Conservation (phyloP, 352 stramenopile species). For the Globisporangium cederbergense region DNA sequence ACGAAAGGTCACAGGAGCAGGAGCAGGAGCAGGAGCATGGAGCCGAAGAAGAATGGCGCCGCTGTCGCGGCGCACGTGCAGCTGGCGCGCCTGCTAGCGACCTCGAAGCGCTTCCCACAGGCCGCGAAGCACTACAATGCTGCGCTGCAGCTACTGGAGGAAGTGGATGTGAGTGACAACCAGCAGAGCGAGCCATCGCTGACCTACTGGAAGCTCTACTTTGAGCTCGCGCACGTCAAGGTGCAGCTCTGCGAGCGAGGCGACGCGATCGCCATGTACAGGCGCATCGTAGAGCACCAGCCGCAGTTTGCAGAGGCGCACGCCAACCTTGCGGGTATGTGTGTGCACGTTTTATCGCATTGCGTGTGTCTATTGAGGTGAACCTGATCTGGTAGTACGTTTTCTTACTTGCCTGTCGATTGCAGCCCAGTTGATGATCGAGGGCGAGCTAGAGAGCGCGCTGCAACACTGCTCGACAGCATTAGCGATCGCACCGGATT, state of each 20-base stretch:
- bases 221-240: conserved; percentile 22
- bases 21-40: not conserved
- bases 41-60: not conserved
- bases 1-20: too few species aligned
- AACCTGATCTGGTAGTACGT: too few species aligned
- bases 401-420: not conserved
- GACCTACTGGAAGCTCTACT: conserved; percentile 14
- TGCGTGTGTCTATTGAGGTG: not conserved
- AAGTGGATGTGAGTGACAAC: not conserved
- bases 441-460: conserved; percentile 26
- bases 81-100: conserved; percentile 9
- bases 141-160: conserved; percentile 9
- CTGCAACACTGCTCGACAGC: conserved; percentile 34
- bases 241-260: conserved; percentile 15
- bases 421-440: conserved; percentile 36
- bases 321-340: conserved; percentile 46
- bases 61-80: conserved; percentile 8
- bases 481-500: conserved; percentile 24
- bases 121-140: conserved; percentile 13
- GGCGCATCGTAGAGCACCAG: conserved; percentile 22
- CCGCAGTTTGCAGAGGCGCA: conserved; percentile 33
- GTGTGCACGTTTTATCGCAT: not conserved
- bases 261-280: conserved; percentile 33
- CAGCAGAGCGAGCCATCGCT: not conserved
- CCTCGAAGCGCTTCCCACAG: conserved; percentile 4